Evolutionary conservation across 768 basidiomycete species (phyloP), one percentile per base, ranked within the genome.

Genomic region (Russula emetica): DNA sequence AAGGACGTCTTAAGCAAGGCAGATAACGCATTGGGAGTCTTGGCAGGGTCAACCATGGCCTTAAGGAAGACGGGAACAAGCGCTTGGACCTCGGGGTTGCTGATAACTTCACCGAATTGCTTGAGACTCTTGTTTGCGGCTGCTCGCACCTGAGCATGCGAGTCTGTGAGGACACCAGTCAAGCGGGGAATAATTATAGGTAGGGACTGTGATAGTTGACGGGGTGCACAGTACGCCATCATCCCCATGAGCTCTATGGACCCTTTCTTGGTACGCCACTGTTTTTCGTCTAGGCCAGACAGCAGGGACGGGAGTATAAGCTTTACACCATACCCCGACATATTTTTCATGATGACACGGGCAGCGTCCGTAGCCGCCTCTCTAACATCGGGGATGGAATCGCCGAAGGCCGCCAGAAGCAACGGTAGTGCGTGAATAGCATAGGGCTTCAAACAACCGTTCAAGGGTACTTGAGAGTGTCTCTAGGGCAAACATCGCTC

Each of bases 201-300:
- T 3, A 99, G 80, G 0, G 96, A 98, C 22, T 94, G 79, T 0
- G 97, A 97, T 18, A 98, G 83, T 74, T 99, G 97, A 44, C 86
- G 84, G 1, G 96, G 97, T 10, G 97, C 94, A 73, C 95, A 96
- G 75, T 96, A 98, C 1, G 97, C 97, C 95, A 98, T 98, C 82
- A 94, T 91, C 26, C 97, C 97, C 63, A 99, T 78, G 7, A 98
- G 77, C 73, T 99, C 97, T 65, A 98, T 98, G 8, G 95, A 95
- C 2, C 96, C 97, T 74, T 92, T 92, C 78, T 98, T 98, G 1
- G 94, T 92, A 16, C 97, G 82, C 97, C 97, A 98, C 71, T 98
- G 96, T 72, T 96, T 98, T 74, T 98, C 97, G 69, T 98, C 95
- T 57, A 98, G 77, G 26, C 94, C 95, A 44, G 87, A 87, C 11